phyloP scores from a whole-genome alignment of 805 yeast species.

The Ogataea nonfermentans region DNA sequence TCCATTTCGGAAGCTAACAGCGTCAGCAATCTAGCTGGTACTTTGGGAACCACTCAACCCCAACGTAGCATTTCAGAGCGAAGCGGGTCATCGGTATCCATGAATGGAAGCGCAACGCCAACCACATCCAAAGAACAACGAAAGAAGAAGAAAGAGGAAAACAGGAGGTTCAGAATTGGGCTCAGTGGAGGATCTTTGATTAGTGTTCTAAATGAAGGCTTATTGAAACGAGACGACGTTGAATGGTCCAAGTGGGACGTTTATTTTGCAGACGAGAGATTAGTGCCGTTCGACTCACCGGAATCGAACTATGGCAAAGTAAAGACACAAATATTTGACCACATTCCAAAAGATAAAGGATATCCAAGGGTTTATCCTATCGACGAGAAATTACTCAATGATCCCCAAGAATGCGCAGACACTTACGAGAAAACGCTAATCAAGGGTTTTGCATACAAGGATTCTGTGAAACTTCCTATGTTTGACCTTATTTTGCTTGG shows the following conservation, averaged over 20 bases:
- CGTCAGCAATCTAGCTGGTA: background rate
- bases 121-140: constrained; percentile 32
- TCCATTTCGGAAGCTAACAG: constrained; percentile 9
- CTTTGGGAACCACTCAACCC: constrained; percentile 1
- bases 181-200: constrained; percentile 91
- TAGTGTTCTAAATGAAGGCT: constrained; percentile 82
- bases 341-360: constrained; percentile 47
- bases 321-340: constrained; percentile 76
- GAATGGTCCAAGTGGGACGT: constrained; percentile 95
- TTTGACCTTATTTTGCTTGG: constrained; percentile 90
- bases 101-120: constrained; percentile 11
- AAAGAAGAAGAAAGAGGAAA: constrained; percentile 52
- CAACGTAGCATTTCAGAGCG: constrained; percentile 9
- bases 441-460: constrained; percentile 91
- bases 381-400: constrained; percentile 68
- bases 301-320: constrained; percentile 92
- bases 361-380: constrained; percentile 80
- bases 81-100: constrained; percentile 14
- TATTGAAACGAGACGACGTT: constrained; percentile 64
- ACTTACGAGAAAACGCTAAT: constrained; percentile 83
- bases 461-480: constrained; percentile 92
- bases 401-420: constrained; percentile 93
- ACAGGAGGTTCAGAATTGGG: constrained; percentile 82
- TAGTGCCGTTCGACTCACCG: constrained; percentile 79
- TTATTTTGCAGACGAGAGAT: constrained; percentile 93